These are phyloP conservation scores for Kuraishia piskuri DNA, from an alignment of 805 yeast species.

Conservation along the genomic window DNA sequence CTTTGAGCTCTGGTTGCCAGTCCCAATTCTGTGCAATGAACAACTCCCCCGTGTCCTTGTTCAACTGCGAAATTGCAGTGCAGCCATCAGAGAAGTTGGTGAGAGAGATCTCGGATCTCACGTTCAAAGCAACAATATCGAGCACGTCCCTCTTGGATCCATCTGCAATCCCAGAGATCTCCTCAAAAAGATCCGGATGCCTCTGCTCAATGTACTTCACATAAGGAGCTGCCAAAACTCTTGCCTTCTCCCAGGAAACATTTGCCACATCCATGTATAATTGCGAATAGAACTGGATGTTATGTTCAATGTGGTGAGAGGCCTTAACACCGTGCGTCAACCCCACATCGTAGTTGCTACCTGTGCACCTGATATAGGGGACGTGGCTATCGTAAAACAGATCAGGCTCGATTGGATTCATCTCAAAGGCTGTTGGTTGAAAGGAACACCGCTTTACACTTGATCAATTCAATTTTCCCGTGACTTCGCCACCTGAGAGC, in stretches of 20 bases:
- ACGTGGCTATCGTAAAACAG: conserved; percentile 18
- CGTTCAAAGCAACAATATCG: conserved; percentile 29
- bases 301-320: conserved; percentile 17
- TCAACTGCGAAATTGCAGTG: conserved; percentile 22
- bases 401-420: conserved; percentile 10
- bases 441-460: too few relatives aligned
- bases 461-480: too few relatives aligned
- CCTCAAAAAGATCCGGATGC: conserved; percentile 24
- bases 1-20: conserved; percentile 23
- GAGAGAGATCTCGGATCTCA: conserved; percentile 28
- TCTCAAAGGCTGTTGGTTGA: not conserved
- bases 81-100: conserved; percentile 29
- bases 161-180: conserved; percentile 27
- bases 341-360: conserved; percentile 23
- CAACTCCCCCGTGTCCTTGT: conserved; percentile 13
- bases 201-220: conserved; percentile 16
- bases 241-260: conserved; percentile 22
- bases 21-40: conserved; percentile 33
- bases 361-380: conserved; percentile 15
- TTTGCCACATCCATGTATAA: conserved; percentile 16
- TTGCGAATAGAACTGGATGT: conserved; percentile 20
- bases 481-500: not conserved
- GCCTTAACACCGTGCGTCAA: conserved; percentile 25
- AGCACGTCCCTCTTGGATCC: conserved; percentile 23
- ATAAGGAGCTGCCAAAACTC: conserved; percentile 17